Evolutionary conservation across 805 yeast genomes (phyloP).

Genomic region (Candida ponderosae): DNA sequence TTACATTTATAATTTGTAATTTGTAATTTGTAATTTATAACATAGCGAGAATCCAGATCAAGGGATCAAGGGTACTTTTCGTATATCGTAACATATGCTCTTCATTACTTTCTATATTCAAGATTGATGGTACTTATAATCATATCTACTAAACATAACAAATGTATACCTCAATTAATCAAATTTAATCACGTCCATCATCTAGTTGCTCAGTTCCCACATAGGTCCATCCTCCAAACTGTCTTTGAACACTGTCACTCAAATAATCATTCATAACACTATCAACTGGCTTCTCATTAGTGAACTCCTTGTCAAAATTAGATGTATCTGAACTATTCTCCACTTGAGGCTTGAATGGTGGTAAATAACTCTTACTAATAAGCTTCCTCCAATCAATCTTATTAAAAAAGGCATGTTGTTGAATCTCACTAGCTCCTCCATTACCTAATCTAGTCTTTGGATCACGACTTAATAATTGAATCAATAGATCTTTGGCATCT

Average conservation of each 20-base stretch:
- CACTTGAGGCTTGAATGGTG: constrained; percentile 93
- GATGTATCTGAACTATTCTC: constrained; percentile 82
- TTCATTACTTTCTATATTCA: too few species aligned
- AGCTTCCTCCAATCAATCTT: constrained; percentile 88
- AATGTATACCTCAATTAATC: too few species aligned
- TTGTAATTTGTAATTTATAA: too few species aligned
- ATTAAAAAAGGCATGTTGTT: constrained; percentile 75
- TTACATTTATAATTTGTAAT: too few species aligned
- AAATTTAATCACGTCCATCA: constrained; percentile 19
- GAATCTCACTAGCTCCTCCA: constrained; percentile 79
- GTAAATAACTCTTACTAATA: constrained; percentile 79
- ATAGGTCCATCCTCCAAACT: constrained; percentile 99
- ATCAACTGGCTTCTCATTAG: constrained; percentile 88
- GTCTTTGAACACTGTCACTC: constrained; percentile 93
- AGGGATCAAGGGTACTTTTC: too few species aligned
- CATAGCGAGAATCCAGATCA: too few species aligned
- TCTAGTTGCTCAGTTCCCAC: constrained; percentile 54
- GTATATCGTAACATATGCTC: too few species aligned
- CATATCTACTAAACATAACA: too few species aligned
- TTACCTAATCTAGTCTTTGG: constrained; percentile 72
- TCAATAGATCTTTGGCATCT: constrained; percentile 76
- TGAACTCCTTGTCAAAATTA: constrained; percentile 88
- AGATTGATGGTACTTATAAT: too few species aligned
- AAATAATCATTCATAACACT: constrained; percentile 89
- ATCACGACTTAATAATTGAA: constrained; percentile 73